These are phyloP conservation scores for Candida odintsovae DNA, from an alignment of 805 yeast species.

Conservation along the genomic window DNA sequence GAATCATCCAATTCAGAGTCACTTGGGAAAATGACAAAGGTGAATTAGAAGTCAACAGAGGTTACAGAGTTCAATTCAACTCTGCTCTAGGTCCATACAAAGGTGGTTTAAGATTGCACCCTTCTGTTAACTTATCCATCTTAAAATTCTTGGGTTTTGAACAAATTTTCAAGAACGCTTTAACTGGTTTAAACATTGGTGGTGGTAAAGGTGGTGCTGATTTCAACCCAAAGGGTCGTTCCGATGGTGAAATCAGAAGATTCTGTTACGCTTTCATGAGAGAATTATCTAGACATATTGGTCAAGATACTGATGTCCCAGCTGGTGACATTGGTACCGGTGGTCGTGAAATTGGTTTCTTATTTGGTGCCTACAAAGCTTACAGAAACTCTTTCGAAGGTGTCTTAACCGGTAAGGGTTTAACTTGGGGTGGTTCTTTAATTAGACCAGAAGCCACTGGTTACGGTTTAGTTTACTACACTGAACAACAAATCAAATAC, in stretches of 20 bases:
- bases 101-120: conserved; percentile 98
- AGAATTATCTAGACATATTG: conserved; percentile 93
- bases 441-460: conserved; percentile 99
- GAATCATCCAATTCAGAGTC: conserved; percentile 95
- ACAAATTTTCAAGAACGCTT: conserved; percentile 97
- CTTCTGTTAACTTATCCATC: conserved; percentile 90
- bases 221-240: conserved; percentile 94
- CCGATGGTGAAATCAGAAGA: conserved; percentile 92
- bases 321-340: conserved; percentile 99
- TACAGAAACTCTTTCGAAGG: conserved; percentile 93
- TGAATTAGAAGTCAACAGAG: conserved; percentile 87
- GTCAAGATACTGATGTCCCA: conserved; percentile 96
- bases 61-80: conserved; percentile 98
- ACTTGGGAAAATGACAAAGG: conserved; percentile 97
- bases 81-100: conserved; percentile 98
- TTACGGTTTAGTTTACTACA: conserved; percentile 94
- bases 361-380: conserved; percentile 95
- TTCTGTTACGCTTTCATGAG: conserved; percentile 95
- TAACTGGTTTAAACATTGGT: conserved; percentile 96
- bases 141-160: conserved; percentile 96
- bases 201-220: conserved; percentile 99
- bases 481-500: conserved; percentile 94
- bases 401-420: conserved; percentile 96
- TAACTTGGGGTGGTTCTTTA: conserved; percentile 98
- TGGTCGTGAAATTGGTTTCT: conserved; percentile 67